A percentile compares a stretch with the other conserved stretches of the same genome.
These are phyloP conservation scores for Dactylellina cionopaga DNA, from an alignment of 2,329 filamentous ascomycete genomes.

Conservation along the genomic window DNA sequence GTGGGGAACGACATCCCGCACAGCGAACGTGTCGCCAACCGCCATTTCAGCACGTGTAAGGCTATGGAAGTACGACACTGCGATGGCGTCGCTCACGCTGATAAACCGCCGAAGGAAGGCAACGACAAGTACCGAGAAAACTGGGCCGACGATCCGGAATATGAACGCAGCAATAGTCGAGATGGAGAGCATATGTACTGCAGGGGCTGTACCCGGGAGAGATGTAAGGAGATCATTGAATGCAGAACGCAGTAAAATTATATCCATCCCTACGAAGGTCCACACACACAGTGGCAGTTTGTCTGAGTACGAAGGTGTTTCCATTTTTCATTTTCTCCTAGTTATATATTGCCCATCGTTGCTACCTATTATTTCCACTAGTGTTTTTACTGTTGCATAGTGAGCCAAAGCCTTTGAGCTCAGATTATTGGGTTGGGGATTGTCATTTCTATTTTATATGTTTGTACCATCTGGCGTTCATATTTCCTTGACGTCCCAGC, in stretches of 20 bases:
- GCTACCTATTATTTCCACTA: no score
- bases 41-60: conserved; percentile 44
- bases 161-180: conserved; percentile 32
- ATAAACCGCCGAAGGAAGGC: conserved; percentile 38
- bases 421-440: no score
- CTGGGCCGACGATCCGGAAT: conserved; percentile 23
- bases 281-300: not conserved
- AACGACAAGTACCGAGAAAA: conserved; percentile 44
- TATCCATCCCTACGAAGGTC: not conserved
- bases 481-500: not conserved
- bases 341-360: conserved; percentile 1
- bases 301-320: conserved; percentile 4
- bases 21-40: conserved; percentile 43
- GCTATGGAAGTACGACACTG: conserved; percentile 48
- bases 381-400: no score
- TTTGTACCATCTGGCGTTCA: not conserved
- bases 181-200: conserved; percentile 50
- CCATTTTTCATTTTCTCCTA: not conserved
- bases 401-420: no score
- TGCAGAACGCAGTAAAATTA: not conserved
- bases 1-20: conserved; percentile 41
- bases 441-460: not conserved
- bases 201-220: conserved; percentile 23
- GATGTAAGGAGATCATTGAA: conserved; percentile 23
- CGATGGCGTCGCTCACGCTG: conserved; percentile 24